These are phyloP conservation scores for Nigrospora osmanthi DNA, from an alignment of 2,329 filamentous ascomycete species.

Conservation along the genomic window DNA sequence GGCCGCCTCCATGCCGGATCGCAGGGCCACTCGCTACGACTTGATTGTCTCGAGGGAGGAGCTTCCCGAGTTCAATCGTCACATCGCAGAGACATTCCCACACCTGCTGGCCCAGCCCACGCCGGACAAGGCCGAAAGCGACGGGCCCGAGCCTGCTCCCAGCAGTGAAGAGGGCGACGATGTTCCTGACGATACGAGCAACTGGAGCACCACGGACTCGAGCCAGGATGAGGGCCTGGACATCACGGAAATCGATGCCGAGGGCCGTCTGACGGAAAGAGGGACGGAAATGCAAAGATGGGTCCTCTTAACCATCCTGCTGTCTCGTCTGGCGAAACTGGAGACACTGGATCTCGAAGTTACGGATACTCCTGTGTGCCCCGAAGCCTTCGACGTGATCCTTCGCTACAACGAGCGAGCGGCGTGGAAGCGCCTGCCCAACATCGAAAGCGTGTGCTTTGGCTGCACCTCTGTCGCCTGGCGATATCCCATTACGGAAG, in stretches of 20 bases:
- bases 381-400: conserved; percentile 1
- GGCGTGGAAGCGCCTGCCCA: background rate
- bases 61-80: background rate
- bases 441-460: conserved; percentile 1
- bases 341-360: conserved; percentile 4
- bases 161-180: background rate
- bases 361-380: background rate
- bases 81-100: background rate
- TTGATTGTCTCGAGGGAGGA: background rate
- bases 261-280: background rate
- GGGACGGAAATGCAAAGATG: background rate
- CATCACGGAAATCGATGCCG: background rate
- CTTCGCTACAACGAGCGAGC: background rate
- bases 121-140: background rate
- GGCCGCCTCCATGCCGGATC: conserved; percentile 1
- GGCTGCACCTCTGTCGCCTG: conserved; percentile 1
- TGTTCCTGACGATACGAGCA: background rate
- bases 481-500: background rate
- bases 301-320: conserved; percentile 2
- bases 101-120: background rate
- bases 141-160: background rate
- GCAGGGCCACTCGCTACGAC: background rate
- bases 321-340: conserved; percentile 1
- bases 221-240: conserved; percentile 1
- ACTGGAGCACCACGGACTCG: conserved; percentile 4